Evolutionary conservation across 2,329 filamentous ascomycete genomes (phyloP), one percentile per base, ranked within the genome.

Genomic region (Pseudonectria buxi): DNA sequence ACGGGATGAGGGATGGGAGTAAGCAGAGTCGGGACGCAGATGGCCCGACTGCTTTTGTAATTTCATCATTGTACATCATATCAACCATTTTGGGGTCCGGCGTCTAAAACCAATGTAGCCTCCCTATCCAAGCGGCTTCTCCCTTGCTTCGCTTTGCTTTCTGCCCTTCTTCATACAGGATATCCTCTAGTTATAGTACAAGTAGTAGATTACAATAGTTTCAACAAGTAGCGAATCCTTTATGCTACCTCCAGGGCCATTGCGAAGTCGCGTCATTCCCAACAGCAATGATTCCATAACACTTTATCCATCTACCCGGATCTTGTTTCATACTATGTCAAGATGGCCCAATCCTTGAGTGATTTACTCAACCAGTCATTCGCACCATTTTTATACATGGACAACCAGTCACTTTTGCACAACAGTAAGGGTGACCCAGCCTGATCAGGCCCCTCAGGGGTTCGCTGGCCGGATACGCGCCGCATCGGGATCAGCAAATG

Each of bases 401-500:
- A 24, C 32, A 36, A 12, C 28, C 34, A 28, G 35, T 26, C 26
- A 30, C 14, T n/a, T n/a, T n/a, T n/a, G n/a, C n/a, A n/a, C n/a
- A n/a, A n/a, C n/a, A n/a, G n/a, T n/a, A n/a, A n/a, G n/a, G n/a
- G n/a, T n/a, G n/a, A n/a, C n/a, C n/a, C n/a, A n/a, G n/a, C n/a
- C n/a, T n/a, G n/a, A n/a, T n/a, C n/a, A n/a, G n/a, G 14, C 13
- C 9, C 7, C 11, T 40, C 26, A 52, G 28, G 43, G 45, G 10
- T 24, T 27, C 10, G 44, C 43, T 25, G 36, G 51, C 4, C 66
- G 58, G 9, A 75, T 67, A 35, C 65, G 59, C 4, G 67, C 71
- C 40, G 68, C 69, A 29, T 68, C 62, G 2, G 62, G 57, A 39
- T 66, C 67, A 3, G 50, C 47, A 14, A 35, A 14, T 26, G 50